Evolutionary conservation across 208 protist species (phyloP).

Genomic region (Angomonas ambiguus): DNA sequence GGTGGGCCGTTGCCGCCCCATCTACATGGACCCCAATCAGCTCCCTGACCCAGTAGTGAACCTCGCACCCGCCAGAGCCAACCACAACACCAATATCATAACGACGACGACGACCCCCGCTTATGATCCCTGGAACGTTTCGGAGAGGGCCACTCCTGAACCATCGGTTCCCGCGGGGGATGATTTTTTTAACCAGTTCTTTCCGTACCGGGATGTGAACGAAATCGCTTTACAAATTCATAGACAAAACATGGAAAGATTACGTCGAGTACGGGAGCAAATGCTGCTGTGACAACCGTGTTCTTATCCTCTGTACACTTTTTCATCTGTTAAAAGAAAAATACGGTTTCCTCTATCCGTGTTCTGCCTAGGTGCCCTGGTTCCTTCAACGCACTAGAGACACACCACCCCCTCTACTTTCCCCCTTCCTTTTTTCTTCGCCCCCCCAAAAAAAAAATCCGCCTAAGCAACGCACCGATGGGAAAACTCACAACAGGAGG

Average conservation of each 20-base stretch:
- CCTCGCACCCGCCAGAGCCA: background rate
- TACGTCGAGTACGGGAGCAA: background rate
- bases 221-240: constrained; percentile 16
- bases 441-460: too few species aligned
- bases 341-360: background rate
- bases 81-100: background rate
- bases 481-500: too few species aligned
- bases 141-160: background rate
- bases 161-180: background rate
- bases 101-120: background rate
- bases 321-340: background rate
- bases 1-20: background rate
- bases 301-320: background rate
- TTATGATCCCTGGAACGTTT: background rate
- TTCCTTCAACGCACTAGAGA: too few species aligned
- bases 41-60: constrained; percentile 16
- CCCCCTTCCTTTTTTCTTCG: too few species aligned
- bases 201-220: constrained; percentile 12
- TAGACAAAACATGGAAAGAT: constrained; percentile 9
- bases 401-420: too few species aligned
- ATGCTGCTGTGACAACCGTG: background rate
- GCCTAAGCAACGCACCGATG: too few species aligned
- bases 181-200: background rate
- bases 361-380: too few species aligned
- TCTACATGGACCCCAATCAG: constrained; percentile 21